Percentiles rank a stretch among this genome's conserved stretches.
Evolutionary conservation across 306 rosid species (phyloP).

Genomic region (Cicer arietinum): DNA sequence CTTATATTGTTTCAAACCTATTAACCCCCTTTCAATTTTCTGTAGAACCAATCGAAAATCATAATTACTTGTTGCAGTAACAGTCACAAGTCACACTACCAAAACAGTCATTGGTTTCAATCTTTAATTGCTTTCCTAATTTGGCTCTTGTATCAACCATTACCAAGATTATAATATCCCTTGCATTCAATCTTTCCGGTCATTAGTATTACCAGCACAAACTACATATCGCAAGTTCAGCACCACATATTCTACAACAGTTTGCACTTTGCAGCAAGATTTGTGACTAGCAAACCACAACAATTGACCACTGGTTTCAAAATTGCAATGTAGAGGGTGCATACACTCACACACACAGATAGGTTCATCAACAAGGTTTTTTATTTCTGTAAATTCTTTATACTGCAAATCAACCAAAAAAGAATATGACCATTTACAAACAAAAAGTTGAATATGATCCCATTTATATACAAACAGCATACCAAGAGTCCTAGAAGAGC

Average conservation of each 20-base stretch:
- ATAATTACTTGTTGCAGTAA: background rate
- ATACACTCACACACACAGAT: background rate
- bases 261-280: background rate
- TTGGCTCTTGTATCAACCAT: conserved; percentile 5
- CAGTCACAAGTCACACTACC: background rate
- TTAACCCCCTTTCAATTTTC: background rate
- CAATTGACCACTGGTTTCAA: conserved; percentile 1
- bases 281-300: conserved; percentile 28
- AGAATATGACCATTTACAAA: conserved; percentile 29
- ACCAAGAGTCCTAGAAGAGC: conserved; percentile 89
- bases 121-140: background rate
- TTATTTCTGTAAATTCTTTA: conserved; percentile 11
- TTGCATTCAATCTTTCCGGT: too few species aligned
- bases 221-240: background rate
- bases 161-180: background rate
- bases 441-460: conserved; percentile 32
- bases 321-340: background rate
- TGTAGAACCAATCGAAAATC: background rate
- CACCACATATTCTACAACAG: conserved; percentile 4
- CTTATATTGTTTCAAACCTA: background rate
- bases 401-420: conserved; percentile 21
- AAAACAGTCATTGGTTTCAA: conserved; percentile 16
- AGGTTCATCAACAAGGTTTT: background rate
- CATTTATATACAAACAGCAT: conserved; percentile 41
- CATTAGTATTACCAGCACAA: background rate